Conservation (phyloP, 257 asterid genomes). For the Solanum arcanum region DNA sequence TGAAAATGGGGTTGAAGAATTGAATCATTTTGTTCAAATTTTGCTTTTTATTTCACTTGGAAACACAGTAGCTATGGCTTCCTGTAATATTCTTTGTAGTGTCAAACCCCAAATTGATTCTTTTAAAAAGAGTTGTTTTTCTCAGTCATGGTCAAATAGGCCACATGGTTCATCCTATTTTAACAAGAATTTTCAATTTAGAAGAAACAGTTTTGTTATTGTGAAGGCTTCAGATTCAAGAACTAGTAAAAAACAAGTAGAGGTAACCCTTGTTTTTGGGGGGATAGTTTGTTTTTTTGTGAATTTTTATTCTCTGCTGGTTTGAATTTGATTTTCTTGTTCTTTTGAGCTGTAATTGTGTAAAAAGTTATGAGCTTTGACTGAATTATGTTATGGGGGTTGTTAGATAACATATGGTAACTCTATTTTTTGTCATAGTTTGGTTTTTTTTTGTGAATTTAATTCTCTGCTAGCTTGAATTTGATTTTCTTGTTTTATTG, state of each 20-base stretch:
- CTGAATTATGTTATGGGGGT: background rate
- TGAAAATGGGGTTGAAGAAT: background rate
- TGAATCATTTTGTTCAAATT: background rate
- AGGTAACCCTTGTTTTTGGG: conserved; percentile 26
- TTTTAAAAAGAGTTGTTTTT: conserved; percentile 22
- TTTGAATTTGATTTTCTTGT: background rate
- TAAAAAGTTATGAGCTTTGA: background rate
- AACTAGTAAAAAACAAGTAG: conserved; percentile 42
- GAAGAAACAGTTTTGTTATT: conserved; percentile 25
- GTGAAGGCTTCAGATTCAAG: conserved; percentile 51
- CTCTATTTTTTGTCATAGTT: background rate
- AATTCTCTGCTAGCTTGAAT: background rate
- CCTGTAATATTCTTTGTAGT: conserved; percentile 42
- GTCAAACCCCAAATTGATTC: conserved; percentile 30
- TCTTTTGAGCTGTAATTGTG: background rate
- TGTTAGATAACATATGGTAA: conserved; percentile 37
- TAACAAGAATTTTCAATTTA: conserved; percentile 11
- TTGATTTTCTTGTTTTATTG: background rate
- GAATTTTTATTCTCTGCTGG: background rate
- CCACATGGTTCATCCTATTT: conserved; percentile 20
- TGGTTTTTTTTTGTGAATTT: background rate
- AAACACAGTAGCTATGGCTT: conserved; percentile 29
- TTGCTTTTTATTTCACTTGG: background rate
- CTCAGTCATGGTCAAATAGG: conserved; percentile 22
- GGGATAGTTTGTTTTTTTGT: background rate